Base-by-base conservation (phyloP, 1,284 basidiomycete species). In the Leccinum solheimii region DNA sequence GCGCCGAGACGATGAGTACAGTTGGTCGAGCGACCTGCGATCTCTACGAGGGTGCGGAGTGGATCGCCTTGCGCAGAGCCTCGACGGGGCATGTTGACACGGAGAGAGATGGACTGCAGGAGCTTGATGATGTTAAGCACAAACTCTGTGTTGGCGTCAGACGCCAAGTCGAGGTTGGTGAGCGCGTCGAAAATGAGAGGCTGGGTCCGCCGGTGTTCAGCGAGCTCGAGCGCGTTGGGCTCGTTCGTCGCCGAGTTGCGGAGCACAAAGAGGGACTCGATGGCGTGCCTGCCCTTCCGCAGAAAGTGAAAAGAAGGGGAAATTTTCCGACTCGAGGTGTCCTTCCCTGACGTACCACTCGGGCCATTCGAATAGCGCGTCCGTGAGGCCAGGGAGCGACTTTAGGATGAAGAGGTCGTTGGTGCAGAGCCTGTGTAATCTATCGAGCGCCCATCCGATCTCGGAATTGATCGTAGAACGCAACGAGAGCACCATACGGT, bases 401-500 rank as follows among this genome's bases (percentile, higher is more conserved):
- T 79, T 80, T 60, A 95, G 80, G 57, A 83, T 73, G 72, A 93
- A 91, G 58, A 86, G 80, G 59, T 93, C 91, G 75, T 87, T 91
- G 69, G 81, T 81, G 66, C 86, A 88, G n/a, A 92, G 78, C 26
- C 88, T 83, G 67, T 87, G 86, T 11, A 95, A 81, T 57, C 91
- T 86, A 68, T 91, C 87, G 55, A 95, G 81, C 13, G 92, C 88
- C 90, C 92, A 95, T 60, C 84, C 83, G 57, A 93, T 81, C 69
- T 95, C 93, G 4, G 82, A 75, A 61, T 86, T 80, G 55, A 95
- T 87, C 1, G 86, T 88, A 23, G 90, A 94, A 32, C 86, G 84
- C 52, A 95, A 76, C 3, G 92, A 86, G 11, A 95, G 83, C 5
- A 90, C 78, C 86, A 95, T 93, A 54, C 94, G 83, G 71, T 95